Percentiles rank a stretch among this genome's conserved stretches.
Evolutionary conservation across 1,284 basidiomycete species (phyloP).

Genomic region (Puccinia triticina): DNA sequence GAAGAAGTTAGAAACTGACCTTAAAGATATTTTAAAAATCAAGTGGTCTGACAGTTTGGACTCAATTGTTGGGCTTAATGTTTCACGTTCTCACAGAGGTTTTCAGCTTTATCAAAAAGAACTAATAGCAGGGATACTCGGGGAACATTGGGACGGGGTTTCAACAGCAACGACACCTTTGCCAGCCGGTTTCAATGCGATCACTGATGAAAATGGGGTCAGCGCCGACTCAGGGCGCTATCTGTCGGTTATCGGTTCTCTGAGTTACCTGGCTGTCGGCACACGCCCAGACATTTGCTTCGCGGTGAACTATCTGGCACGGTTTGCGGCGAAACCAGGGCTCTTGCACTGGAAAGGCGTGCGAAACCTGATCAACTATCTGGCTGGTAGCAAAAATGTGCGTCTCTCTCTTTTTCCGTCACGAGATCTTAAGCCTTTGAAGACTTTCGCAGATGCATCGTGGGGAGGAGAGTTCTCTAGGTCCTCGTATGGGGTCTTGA

Average conservation of each 20-base stretch:
- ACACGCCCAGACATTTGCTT: background rate
- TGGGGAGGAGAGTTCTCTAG: conserved; percentile 30
- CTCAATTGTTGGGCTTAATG: conserved; percentile 20
- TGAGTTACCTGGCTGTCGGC: background rate
- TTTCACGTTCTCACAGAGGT: background rate
- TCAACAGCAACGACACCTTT: background rate
- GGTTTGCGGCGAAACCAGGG: background rate
- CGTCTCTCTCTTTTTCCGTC: background rate
- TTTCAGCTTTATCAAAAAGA: background rate
- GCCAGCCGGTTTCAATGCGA: background rate
- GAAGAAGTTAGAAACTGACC: background rate
- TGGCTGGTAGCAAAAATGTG: background rate
- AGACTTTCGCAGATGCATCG: background rate
- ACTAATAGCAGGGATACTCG: background rate
- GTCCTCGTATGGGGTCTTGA: conserved; percentile 1
- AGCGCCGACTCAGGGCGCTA: background rate
- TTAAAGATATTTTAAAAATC: background rate
- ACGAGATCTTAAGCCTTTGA: background rate
- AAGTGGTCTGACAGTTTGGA: background rate
- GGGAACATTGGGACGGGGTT: background rate
- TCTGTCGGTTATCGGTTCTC: background rate
- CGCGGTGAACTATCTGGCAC: background rate
- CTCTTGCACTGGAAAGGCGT: background rate
- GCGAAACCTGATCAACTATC: background rate
- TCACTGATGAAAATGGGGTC: background rate